Conservation (phyloP, 306 rosid genomes). For the Abrus precatorius region DNA sequence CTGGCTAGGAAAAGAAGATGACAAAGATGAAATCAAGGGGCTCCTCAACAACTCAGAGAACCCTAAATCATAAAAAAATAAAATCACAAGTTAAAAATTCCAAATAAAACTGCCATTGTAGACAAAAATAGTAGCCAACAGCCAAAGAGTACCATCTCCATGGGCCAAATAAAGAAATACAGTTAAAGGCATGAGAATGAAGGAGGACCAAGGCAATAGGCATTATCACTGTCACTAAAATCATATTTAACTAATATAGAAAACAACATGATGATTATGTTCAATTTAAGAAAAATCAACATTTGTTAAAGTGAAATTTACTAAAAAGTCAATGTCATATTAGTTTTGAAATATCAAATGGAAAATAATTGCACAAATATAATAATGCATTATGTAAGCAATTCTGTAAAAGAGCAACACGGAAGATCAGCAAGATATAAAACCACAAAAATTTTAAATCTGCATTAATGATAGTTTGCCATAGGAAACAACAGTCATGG, state of each 20-base stretch:
- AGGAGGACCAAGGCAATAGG: neutral
- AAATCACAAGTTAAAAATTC: slow-evolving; percentile 29
- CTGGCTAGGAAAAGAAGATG: slow-evolving; percentile 48
- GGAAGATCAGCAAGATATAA: slow-evolving; percentile 19
- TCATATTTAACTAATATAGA: slow-evolving; percentile 21
- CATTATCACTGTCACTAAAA: slow-evolving; percentile 3
- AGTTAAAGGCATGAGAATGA: slow-evolving; percentile 6
- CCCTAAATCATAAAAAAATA: slow-evolving; percentile 51
- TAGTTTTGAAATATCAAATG: slow-evolving; percentile 5
- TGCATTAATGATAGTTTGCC: neutral
- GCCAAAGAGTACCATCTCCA: slow-evolving; percentile 19
- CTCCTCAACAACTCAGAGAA: slow-evolving; percentile 52
- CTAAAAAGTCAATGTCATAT: neutral
- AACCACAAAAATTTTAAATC: slow-evolving; percentile 16
- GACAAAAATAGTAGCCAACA: neutral
- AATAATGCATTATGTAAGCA: neutral
- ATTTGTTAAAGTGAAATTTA: neutral
- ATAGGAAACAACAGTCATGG: neutral
- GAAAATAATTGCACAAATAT: neutral
- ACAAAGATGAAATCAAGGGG: slow-evolving; percentile 46
- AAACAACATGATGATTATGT: slow-evolving; percentile 21
- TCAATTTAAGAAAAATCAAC: slow-evolving; percentile 6
- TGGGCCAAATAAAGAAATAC: slow-evolving; percentile 22
- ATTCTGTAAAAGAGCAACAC: neutral
- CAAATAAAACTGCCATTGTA: slow-evolving; percentile 11